Evolutionary conservation across 1,284 basidiomycete genomes (phyloP).

Genomic region (Trametes sp.): DNA sequence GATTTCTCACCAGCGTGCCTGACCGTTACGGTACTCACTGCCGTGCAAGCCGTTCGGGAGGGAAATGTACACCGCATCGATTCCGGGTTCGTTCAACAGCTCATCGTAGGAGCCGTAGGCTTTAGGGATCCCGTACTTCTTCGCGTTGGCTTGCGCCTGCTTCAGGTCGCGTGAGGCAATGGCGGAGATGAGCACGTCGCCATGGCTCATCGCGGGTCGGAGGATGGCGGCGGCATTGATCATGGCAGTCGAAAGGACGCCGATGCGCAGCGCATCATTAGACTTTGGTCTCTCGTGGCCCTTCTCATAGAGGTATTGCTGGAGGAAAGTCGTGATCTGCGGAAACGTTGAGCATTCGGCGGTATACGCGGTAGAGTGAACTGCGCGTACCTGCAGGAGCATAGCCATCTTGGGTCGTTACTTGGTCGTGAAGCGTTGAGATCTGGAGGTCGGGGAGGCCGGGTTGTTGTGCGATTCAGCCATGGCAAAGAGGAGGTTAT

Average conservation of each 20-base stretch:
- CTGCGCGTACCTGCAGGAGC: constrained; percentile 30
- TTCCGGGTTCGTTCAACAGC: constrained; percentile 65
- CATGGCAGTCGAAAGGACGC: constrained; percentile 67
- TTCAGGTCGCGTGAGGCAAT: constrained; percentile 66
- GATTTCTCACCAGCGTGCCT: background rate
- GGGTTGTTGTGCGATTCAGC: background rate
- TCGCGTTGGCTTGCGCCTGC: constrained; percentile 61
- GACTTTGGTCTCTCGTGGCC: constrained; percentile 13
- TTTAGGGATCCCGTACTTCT: constrained; percentile 63
- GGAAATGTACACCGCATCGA: constrained; percentile 72
- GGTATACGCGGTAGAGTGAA: too few species aligned
- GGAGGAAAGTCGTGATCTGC: constrained; percentile 25
- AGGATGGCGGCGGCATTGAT: constrained; percentile 69
- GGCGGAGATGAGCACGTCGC: constrained; percentile 65
- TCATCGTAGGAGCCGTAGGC: constrained; percentile 61
- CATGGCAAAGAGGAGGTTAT: background rate
- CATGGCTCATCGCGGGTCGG: constrained; percentile 60
- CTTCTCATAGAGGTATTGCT: constrained; percentile 24
- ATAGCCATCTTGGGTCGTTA: constrained; percentile 24
- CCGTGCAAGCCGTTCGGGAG: constrained; percentile 30
- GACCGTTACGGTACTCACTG: constrained; percentile 44
- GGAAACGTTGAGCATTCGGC: background rate
- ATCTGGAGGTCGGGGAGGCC: too few species aligned
- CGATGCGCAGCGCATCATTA: constrained; percentile 54
- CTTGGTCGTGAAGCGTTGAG: constrained; percentile 1